A percentile compares a stretch with the other conserved stretches of the same genome.
Conservation (phyloP, 495 filamentous ascomycete species). For the Penicillium antarcticum region DNA sequence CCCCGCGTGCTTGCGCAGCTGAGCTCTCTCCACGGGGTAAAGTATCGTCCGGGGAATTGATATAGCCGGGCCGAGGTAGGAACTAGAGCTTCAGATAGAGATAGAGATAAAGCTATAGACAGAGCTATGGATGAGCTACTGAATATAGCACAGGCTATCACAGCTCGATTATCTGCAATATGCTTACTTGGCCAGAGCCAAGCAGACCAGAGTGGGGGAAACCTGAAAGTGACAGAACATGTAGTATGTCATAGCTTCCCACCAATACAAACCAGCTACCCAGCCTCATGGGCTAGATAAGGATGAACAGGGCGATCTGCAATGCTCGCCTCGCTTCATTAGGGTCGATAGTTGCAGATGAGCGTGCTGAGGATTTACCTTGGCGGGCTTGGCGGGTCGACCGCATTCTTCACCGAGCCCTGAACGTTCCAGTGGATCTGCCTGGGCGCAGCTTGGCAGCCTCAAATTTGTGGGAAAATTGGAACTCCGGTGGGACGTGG, state of each 20-base stretch:
- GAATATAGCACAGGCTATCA: too few species aligned
- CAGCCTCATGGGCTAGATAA: not conserved
- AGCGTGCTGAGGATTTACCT: constrained; percentile 13
- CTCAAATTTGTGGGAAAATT: not conserved
- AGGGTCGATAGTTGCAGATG: constrained; percentile 7
- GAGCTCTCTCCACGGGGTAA: constrained; percentile 9
- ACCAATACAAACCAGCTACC: not conserved
- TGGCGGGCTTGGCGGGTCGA: constrained; percentile 19
- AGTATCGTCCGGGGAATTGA: constrained; percentile 6
- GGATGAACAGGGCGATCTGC: constrained; percentile 1
- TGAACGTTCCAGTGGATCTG: not conserved
- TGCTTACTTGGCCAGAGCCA: not conserved
- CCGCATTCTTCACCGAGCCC: constrained; percentile 2
- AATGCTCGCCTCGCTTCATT: not conserved
- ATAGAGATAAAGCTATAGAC: too few species aligned
- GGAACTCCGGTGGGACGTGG: not conserved
- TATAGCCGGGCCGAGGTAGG: not conserved
- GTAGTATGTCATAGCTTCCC: not conserved
- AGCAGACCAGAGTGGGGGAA: not conserved
- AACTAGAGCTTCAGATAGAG: too few species aligned
- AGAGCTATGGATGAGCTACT: too few species aligned
- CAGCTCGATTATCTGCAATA: not conserved
- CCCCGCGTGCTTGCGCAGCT: not conserved
- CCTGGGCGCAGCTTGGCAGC: constrained; percentile 8
- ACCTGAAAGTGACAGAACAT: not conserved